phyloP scores from a whole-genome alignment of 805 yeast genomes.

The Lipomyces orientalis region DNA sequence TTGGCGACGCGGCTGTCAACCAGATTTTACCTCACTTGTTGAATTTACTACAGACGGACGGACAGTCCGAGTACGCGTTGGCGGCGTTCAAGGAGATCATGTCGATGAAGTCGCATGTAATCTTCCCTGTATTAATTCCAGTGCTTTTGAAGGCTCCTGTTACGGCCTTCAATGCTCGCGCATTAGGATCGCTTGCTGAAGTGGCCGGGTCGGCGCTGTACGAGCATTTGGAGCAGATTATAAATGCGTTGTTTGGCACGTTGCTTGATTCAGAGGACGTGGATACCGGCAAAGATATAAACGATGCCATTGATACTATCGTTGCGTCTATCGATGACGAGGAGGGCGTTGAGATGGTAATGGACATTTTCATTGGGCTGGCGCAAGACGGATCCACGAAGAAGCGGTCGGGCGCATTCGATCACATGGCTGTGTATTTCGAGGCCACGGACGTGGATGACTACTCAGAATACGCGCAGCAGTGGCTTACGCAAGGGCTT shows the following conservation, averaged over 20 bases:
- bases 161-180: constrained; percentile 81
- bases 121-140: constrained; percentile 93
- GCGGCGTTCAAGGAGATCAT: constrained; percentile 89
- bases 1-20: constrained; percentile 87
- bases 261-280: constrained; percentile 46
- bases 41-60: constrained; percentile 63
- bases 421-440: constrained; percentile 76
- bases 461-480: constrained; percentile 68
- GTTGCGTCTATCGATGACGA: constrained; percentile 73
- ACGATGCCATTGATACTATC: constrained; percentile 66
- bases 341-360: constrained; percentile 81
- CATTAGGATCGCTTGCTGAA: constrained; percentile 82
- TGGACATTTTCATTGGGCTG: constrained; percentile 77
- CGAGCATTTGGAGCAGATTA: constrained; percentile 72
- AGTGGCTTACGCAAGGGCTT: constrained; percentile 74
- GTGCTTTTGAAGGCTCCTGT: constrained; percentile 81
- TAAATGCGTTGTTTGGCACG: constrained; percentile 73
- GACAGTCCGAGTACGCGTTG: constrained; percentile 73
- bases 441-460: constrained; percentile 63
- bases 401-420: constrained; percentile 67
- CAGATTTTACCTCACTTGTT: constrained; percentile 85
- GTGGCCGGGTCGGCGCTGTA: constrained; percentile 87
- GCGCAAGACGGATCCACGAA: constrained; percentile 75
- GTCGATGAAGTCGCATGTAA: constrained; percentile 85
- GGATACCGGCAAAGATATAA: constrained; percentile 48